Base-by-base conservation (phyloP, 2,329 filamentous ascomycete species). In the Nothopassalora personata region DNA sequence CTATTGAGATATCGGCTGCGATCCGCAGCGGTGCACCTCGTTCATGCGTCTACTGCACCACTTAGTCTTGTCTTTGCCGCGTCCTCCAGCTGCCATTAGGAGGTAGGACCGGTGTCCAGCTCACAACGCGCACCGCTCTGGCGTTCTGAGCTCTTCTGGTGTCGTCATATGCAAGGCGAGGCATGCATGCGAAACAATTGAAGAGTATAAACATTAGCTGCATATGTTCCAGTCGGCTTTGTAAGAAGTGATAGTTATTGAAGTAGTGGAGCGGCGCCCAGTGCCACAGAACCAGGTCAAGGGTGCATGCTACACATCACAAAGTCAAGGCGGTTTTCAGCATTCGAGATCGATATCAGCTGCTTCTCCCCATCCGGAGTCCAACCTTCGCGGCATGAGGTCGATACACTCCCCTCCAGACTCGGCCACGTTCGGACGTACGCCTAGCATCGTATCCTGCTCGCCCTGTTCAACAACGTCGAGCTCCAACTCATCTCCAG, bases 301-400 rank as follows among this genome's bases (percentile, higher is more conserved):
- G 53, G 53, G 43, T 45, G 6, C 33, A 34, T 19, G n/a, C 28
- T n/a, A 55, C 30, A 27, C 9, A 48, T 57, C 55, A 52, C 55
- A 52, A 49, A 52, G 27, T 48, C 10, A 49, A n/a, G 46, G n/a
- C 47, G 15, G 52, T 52, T n/a, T 34, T 56, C 46, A 34, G 10
- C 30, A 19, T 39, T 48, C 46, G 19, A 39, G 33, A 46, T 48
- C 53, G 43, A 48, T 49, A 56, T 47, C 52, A 43, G 30, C 48
- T 34, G 27, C 34, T 47, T 43, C 10, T 46, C 53, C 49, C 27
- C 58, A 30, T 56, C 53, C 30, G 55, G 54, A 49, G 30, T 57
- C 59, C 56, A 58, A 53, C 58, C 60, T 61, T 57, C 54, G 34
- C 49, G 53, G 54, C 57, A 62, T 59, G 60, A 51, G 56, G 15